These are phyloP conservation scores for Dichomitus squalens DNA, from an alignment of 1,284 basidiomycete genomes.

Conservation along the genomic window DNA sequence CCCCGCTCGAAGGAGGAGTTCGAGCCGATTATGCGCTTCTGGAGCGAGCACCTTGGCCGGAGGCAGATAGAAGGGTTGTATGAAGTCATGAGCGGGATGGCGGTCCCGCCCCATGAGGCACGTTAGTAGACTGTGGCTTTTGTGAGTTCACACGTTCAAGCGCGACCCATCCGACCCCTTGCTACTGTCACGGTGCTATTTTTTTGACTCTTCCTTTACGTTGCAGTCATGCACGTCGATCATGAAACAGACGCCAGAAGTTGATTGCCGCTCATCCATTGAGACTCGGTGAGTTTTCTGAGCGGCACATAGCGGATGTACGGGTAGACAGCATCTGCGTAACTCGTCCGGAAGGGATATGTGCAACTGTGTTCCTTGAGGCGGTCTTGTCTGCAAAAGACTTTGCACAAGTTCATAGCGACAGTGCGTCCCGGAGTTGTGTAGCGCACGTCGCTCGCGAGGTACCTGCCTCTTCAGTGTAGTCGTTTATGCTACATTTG, in stretches of 20 bases:
- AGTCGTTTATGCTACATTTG: not conserved
- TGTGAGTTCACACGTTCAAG: not conserved
- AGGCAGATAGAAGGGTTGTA: conserved; percentile 71
- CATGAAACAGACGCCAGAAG: not conserved
- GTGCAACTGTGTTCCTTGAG: too few relatives aligned
- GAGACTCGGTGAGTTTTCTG: too few relatives aligned
- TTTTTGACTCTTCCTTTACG: not conserved
- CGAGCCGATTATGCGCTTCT: conserved; percentile 85
- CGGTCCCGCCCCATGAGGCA: conserved; percentile 18
- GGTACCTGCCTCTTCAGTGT: not conserved
- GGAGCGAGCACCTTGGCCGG: conserved; percentile 70
- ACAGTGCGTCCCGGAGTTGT: too few relatives aligned
- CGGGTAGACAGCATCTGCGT: too few relatives aligned
- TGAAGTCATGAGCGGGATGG: conserved; percentile 60
- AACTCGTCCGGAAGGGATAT: too few relatives aligned
- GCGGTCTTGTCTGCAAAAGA: too few relatives aligned
- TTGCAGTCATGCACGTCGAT: not conserved
- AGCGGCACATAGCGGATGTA: too few relatives aligned
- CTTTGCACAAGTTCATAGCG: too few relatives aligned
- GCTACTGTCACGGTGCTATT: not conserved
- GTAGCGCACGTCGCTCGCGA: too few relatives aligned
- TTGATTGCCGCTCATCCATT: too few relatives aligned
- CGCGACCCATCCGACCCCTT: not conserved
- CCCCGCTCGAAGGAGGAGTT: conserved; percentile 77
- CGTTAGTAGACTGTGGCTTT: not conserved